Conservation (phyloP, 768 basidiomycete species). For the Sarcodon sp. region DNA sequence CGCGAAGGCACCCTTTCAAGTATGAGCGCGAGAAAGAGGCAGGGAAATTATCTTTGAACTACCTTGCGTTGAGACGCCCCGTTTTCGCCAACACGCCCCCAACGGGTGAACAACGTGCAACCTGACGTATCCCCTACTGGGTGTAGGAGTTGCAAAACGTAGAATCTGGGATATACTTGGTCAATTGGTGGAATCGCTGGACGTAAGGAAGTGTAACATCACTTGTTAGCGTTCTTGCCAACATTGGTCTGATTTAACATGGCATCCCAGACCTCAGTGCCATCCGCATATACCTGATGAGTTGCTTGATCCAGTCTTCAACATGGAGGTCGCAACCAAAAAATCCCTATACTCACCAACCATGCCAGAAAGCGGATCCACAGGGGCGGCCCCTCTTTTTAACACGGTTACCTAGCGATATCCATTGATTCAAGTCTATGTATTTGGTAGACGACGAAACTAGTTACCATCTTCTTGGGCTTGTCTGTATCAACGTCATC, state of each 20-base stretch:
- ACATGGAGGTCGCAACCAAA: background rate
- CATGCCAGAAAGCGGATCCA: conserved; percentile 31
- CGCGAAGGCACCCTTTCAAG: conserved; percentile 32
- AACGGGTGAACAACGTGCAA: conserved; percentile 35
- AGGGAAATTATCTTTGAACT: background rate
- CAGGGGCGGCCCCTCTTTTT: conserved; percentile 42
- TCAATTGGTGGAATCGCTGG: background rate
- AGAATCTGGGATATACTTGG: conserved; percentile 27
- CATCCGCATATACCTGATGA: conserved; percentile 34
- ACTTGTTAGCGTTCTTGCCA: conserved; percentile 39
- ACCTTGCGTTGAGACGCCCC: conserved; percentile 40
- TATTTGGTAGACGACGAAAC: background rate
- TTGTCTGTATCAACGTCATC: conserved; percentile 11
- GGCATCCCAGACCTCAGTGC: conserved; percentile 38
- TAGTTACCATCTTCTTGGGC: conserved; percentile 1
- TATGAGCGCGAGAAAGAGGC: background rate
- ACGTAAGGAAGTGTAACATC: conserved; percentile 1
- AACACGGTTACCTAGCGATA: conserved; percentile 26
- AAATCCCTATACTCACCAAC: conserved; percentile 25
- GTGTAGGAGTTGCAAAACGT: conserved; percentile 45
- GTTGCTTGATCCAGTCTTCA: conserved; percentile 19
- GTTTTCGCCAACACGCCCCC: conserved; percentile 50
- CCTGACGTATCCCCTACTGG: conserved; percentile 23
- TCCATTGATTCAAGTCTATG: background rate
- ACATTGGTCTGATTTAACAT: conserved; percentile 53